These are phyloP conservation scores for Lycium ferocissimum DNA, from an alignment of 257 asterid genomes.

Conservation along the genomic window DNA sequence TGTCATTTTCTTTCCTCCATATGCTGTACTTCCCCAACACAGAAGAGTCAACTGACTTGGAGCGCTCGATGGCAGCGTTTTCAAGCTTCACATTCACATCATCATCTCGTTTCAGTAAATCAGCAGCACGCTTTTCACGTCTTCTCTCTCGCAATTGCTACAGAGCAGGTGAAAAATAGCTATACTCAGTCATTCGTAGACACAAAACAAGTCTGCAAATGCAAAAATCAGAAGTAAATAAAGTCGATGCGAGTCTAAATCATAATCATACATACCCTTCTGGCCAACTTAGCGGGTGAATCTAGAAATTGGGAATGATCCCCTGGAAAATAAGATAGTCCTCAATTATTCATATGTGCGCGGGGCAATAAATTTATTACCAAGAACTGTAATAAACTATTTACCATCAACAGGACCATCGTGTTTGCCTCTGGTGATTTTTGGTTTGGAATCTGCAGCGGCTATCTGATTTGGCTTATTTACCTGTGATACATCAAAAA, in stretches of 20 bases:
- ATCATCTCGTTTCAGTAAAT: slow-evolving; percentile 79
- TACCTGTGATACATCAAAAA: slow-evolving; percentile 33
- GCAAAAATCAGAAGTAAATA: neutral
- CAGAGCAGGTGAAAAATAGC: slow-evolving; percentile 41
- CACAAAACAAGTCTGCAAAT: neutral
- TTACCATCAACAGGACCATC: slow-evolving; percentile 60
- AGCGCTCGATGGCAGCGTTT: slow-evolving; percentile 89
- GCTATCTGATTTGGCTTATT: slow-evolving; percentile 49
- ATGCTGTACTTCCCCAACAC: slow-evolving; percentile 93
- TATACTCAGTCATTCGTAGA: slow-evolving; percentile 6
- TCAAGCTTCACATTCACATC: slow-evolving; percentile 89
- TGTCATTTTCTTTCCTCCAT: slow-evolving; percentile 95
- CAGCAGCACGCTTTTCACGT: slow-evolving; percentile 87
- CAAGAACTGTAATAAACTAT: slow-evolving; percentile 21
- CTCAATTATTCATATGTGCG: slow-evolving; percentile 25
- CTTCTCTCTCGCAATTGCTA: slow-evolving; percentile 87
- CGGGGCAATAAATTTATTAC: slow-evolving; percentile 26
- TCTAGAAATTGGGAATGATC: slow-evolving; percentile 57
- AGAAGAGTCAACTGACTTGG: slow-evolving; percentile 96
- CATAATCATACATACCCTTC: slow-evolving; percentile 71
- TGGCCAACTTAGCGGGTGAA: slow-evolving; percentile 59
- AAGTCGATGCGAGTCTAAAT: slow-evolving; percentile 22
- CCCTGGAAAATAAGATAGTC: slow-evolving; percentile 55
- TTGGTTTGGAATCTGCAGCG: slow-evolving; percentile 52
- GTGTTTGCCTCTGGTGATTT: slow-evolving; percentile 51